Evolutionary conservation across 768 basidiomycete genomes (phyloP), one percentile per base, ranked within the genome.

Genomic region (Neoboletus subvelutipes): DNA sequence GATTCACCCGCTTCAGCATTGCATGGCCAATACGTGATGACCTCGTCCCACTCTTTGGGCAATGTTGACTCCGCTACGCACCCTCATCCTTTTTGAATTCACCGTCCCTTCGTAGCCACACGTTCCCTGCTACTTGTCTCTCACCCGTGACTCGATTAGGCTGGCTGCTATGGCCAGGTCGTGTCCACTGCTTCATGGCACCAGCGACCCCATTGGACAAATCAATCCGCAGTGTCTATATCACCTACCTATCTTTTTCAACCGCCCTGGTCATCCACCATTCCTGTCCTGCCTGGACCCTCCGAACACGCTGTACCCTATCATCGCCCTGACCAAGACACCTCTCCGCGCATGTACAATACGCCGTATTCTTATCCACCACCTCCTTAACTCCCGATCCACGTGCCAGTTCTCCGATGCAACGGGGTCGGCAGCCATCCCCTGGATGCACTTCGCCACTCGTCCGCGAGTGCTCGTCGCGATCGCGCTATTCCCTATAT

Each of bases 21-120:
- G 92, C 92, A 4, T 94, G 90, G 90, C 78, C 86, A 9, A 94
- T 94, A 64, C 86, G 91, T 46, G 83, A 93, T 50, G 90, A 93
- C 65, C 79, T 94, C 29, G 73, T 93, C 45, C 92, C 92, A 18
- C 75, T 94, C 40, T 94, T 94, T 72, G 92, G 92, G 92, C 92
- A 73, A 55, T 77, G 66, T 50, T 40, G 24, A 39, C 37, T 37
- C 57, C 31, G 33, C 26, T 52, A 9, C 33, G 15, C 10, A 8
- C 22, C 36, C 46, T 9, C 31, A 31, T 41, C n/a, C 3, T 7
- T 36, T 36, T 56, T 22, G 26, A 52, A 52, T 62, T 69, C 54
- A 66, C 67, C 60, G 55, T 61, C 49, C 50, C 26, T 59, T 56
- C 57, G 22, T 67, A 92, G 92, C 0, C 92, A 91, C 24, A 90